phyloP scores from a whole-genome alignment of 2,329 filamentous ascomycete genomes.

The Cryphonectria radicalis region DNA sequence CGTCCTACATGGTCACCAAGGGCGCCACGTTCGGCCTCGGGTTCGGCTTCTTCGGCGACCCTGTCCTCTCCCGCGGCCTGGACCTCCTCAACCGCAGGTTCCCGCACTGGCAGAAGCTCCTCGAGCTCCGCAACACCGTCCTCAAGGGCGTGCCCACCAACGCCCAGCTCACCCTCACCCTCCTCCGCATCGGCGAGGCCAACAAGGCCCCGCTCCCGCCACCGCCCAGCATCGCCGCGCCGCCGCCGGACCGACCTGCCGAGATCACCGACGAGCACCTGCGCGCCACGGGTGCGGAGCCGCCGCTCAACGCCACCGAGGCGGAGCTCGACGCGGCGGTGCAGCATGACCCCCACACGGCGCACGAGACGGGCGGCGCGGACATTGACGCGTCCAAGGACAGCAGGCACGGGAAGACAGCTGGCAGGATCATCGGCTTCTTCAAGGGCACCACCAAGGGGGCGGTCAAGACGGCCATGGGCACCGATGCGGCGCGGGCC shows the following conservation, averaged over 20 bases:
- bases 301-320: conserved; percentile 62
- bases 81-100: conserved; percentile 61
- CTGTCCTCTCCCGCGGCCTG: conserved; percentile 66
- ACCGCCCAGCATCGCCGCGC: conserved; percentile 44
- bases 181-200: conserved; percentile 79
- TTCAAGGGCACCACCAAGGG: conserved; percentile 74
- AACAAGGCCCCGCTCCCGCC: conserved; percentile 79
- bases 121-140: conserved; percentile 75
- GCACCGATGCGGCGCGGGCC: conserved; percentile 73
- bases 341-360: conserved; percentile 45
- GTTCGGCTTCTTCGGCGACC: conserved; percentile 80
- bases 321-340: conserved; percentile 70
- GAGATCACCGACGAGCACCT: conserved; percentile 52
- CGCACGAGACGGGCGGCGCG: conserved; percentile 44
- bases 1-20: conserved; percentile 67
- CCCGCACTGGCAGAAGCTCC: conserved; percentile 75
- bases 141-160: conserved; percentile 86
- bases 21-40: conserved; percentile 69
- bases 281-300: conserved; percentile 49
- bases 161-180: conserved; percentile 78
- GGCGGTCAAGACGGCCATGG: conserved; percentile 72
- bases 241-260: conserved; percentile 43
- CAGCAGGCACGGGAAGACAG: conserved; percentile 45
- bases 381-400: conserved; percentile 54
- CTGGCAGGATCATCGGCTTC: conserved; percentile 59